These are phyloP conservation scores for Talaromyces sp. DNA, from an alignment of 2,329 filamentous ascomycete genomes.

Conservation along the genomic window DNA sequence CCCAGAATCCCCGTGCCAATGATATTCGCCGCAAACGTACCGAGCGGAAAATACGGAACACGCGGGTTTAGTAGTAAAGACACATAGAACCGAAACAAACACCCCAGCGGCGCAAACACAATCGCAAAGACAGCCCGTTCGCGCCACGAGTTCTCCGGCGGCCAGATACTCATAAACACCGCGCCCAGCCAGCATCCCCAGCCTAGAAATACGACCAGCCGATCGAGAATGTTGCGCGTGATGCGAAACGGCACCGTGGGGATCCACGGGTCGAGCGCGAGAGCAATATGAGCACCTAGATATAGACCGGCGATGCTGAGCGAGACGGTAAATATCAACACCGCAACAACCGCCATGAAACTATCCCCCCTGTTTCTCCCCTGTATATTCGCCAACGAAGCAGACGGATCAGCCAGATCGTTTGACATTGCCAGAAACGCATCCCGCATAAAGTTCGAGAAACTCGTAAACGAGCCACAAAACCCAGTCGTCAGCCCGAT, in stretches of 20 bases:
- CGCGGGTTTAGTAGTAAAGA: slow-evolving; percentile 66
- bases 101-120: slow-evolving; percentile 77
- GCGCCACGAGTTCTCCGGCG: slow-evolving; percentile 68
- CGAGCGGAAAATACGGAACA: slow-evolving; percentile 66
- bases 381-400: slow-evolving; percentile 27
- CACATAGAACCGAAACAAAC: slow-evolving; percentile 66
- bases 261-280: slow-evolving; percentile 51
- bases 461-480: slow-evolving; percentile 84
- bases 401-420: slow-evolving; percentile 53
- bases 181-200: slow-evolving; percentile 74
- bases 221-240: slow-evolving; percentile 35
- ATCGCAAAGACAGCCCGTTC: slow-evolving; percentile 68
- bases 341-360: slow-evolving; percentile 72
- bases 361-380: slow-evolving; percentile 68
- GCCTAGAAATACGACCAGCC: slow-evolving; percentile 48
- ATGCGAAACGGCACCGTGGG: slow-evolving; percentile 33
- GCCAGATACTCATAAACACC: slow-evolving; percentile 63
- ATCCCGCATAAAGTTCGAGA: slow-evolving; percentile 79
- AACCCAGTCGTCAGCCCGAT: slow-evolving; percentile 81
- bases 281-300: slow-evolving; percentile 68
- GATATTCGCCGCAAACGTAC: slow-evolving; percentile 79
- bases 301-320: slow-evolving; percentile 65
- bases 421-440: slow-evolving; percentile 74
- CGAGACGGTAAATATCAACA: slow-evolving; percentile 65
- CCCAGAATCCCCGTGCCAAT: slow-evolving; percentile 68